A percentile compares a stretch with the other conserved stretches of the same genome.
phyloP scores from a whole-genome alignment of 192 early-diverging fungal species.

The Chytriomyces hyalinus region DNA sequence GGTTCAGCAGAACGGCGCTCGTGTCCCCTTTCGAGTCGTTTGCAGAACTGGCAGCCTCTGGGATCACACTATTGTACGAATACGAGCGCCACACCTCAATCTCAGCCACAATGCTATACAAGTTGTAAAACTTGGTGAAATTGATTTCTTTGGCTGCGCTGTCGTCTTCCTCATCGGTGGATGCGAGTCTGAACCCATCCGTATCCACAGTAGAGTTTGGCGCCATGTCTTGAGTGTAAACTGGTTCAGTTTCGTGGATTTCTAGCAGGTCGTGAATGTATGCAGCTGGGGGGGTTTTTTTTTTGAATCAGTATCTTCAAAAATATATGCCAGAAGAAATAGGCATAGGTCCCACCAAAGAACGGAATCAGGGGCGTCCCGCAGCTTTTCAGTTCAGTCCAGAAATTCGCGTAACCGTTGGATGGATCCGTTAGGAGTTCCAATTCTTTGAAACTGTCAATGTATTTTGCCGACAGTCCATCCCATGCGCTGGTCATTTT shows the following conservation, averaged over 20 bases:
- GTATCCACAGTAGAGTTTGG: neutral
- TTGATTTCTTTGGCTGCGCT: constrained; percentile 34
- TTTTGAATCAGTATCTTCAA: constrained; percentile 2
- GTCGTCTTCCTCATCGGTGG: constrained; percentile 17
- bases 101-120: constrained; percentile 56
- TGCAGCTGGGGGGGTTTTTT: constrained; percentile 44
- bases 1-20: constrained; percentile 47
- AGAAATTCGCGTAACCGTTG: constrained; percentile 52
- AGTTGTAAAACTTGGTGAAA: constrained; percentile 59
- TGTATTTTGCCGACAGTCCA: constrained; percentile 49
- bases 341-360: constrained; percentile 41
- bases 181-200: constrained; percentile 13
- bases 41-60: constrained; percentile 28
- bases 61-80: constrained; percentile 40
- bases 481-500: constrained; percentile 53
- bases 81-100: constrained; percentile 54
- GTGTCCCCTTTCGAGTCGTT: constrained; percentile 38
- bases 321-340: neutral
- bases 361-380: constrained; percentile 57
- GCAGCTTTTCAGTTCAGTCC: constrained; percentile 47
- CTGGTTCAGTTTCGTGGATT: constrained; percentile 50
- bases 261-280: constrained; percentile 61
- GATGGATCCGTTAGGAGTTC: constrained; percentile 46
- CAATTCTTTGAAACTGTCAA: constrained; percentile 50
- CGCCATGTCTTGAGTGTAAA: constrained; percentile 35